phyloP scores from a whole-genome alignment of 306 rosid genomes.

The Corylus heterophylla region DNA sequence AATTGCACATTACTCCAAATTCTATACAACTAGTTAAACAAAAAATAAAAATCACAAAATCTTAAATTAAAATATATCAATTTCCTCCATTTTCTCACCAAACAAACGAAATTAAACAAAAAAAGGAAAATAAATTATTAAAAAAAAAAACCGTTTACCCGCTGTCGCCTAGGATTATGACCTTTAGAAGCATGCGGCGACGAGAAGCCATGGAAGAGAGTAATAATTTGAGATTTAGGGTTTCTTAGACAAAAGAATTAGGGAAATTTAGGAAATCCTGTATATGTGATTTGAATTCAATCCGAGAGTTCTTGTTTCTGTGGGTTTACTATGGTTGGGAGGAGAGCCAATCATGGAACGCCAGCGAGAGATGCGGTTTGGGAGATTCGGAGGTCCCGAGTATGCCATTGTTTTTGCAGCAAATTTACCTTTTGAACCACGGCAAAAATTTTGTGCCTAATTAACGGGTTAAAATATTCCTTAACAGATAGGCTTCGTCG shows the following conservation, averaged over 20 bases:
- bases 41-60: not conserved
- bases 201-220: constrained; percentile 86
- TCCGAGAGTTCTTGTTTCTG: not conserved
- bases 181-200: constrained; percentile 95
- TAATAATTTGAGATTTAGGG: not conserved
- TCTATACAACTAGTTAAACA: constrained; percentile 1
- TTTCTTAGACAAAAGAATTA: not conserved
- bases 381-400: not conserved
- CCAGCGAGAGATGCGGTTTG: not conserved
- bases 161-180: constrained; percentile 98
- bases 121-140: not conserved
- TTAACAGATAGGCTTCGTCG: too few relatives aligned
- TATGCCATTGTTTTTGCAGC: not conserved
- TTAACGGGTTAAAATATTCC: too few relatives aligned
- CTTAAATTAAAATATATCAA: not conserved
- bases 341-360: constrained; percentile 15
- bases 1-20: constrained; percentile 24
- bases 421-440: not conserved
- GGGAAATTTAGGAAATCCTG: constrained; percentile 7
- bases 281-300: constrained; percentile 14
- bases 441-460: not conserved
- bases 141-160: constrained; percentile 57
- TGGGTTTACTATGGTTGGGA: not conserved
- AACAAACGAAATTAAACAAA: constrained; percentile 20
- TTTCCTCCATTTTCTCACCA: constrained; percentile 8